Evolutionary conservation across 129 eudicot species (phyloP), one percentile per base, ranked within the genome.

Genomic region (Logfia minima): DNA sequence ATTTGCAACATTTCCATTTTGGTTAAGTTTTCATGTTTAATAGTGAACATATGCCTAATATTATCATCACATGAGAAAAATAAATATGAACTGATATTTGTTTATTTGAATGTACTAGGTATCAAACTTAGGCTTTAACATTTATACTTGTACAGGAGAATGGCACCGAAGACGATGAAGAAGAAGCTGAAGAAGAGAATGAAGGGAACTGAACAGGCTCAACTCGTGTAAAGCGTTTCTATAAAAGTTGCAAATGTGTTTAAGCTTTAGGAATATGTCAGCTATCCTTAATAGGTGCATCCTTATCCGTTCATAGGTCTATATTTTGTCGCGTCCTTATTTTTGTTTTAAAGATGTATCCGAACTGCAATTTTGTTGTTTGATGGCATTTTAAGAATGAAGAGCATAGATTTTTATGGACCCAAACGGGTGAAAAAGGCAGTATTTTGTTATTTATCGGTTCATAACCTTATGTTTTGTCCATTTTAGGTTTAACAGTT

Each of bases 341-440:
- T 14, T 26, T 28, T 63, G n/a, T 63, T 28, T 18, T 10, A 28
- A 63, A 28, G 37, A 26, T 63, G 68, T 63, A 23, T 14, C 34
- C 9, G 9, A 28, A 26, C 68, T 63, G 1, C 68, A 63, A 26
- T 63, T 23, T 63, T 63, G 68, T 14, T 63, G 37, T 26, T 63
- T 63, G 68, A 63, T 63, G 34, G 68, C 68, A 28, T 63, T 63
- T 63, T 63, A 28, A 63, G 66, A 60, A 60, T 23, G 32, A 14
- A 23, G 23, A 60, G 13, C 9, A 10, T 26, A 63, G 39, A 63
- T 22, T 63, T 63, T 63, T 13, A 63, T 10, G 19, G n/a, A 14
- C 21, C 60, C 17, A 53, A 53, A 17, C 6, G 60, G 21, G 4
- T 48, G 14, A 16, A 16, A 48, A 48, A 48, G 19, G 60, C 6